Percentiles rank a stretch among this genome's conserved stretches.
phyloP scores from a whole-genome alignment of 345 rosid species.

The Corymbia maculata region DNA sequence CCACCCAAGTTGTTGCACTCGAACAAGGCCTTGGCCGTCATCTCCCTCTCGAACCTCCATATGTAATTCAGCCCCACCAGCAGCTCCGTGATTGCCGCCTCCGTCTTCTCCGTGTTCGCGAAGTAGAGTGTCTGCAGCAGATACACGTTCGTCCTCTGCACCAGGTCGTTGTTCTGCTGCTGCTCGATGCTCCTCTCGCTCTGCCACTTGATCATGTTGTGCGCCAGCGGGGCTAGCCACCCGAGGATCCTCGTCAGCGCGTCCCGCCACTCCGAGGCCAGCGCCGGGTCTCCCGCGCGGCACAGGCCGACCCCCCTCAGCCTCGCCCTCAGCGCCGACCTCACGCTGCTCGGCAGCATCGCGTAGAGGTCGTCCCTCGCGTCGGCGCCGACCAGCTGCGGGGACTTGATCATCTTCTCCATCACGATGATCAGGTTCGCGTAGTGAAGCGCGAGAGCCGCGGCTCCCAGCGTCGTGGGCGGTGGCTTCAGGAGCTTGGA shows the following conservation, averaged over 20 bases:
- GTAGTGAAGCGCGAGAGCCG: conserved; percentile 76
- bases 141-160: conserved; percentile 26
- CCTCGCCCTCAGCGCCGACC: conserved; percentile 49
- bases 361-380: conserved; percentile 86
- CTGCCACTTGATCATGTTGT: conserved; percentile 97
- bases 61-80: conserved; percentile 91
- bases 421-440: conserved; percentile 74
- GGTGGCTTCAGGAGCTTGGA: conserved; percentile 65
- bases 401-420: conserved; percentile 93
- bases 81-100: conserved; percentile 90
- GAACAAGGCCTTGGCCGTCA: conserved; percentile 81
- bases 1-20: conserved; percentile 31
- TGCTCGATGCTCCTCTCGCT: conserved; percentile 93
- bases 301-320: conserved; percentile 65
- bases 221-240: conserved; percentile 90
- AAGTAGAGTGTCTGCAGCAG: conserved; percentile 73
- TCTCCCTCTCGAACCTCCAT: conserved; percentile 96
- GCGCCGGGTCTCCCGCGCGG: conserved; percentile 56
- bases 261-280: conserved; percentile 80
- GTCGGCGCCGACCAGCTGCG: conserved; percentile 81
- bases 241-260: conserved; percentile 68
- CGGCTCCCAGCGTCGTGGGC: conserved; percentile 58
- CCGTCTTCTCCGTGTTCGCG: conserved; percentile 77
- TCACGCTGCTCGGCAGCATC: conserved; percentile 72
- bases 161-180: conserved; percentile 30